A percentile compares a stretch with the other conserved stretches of the same genome.
Evolutionary conservation across 2,329 filamentous ascomycete species (phyloP).

Genomic region (Pseudogymnoascus sp.): DNA sequence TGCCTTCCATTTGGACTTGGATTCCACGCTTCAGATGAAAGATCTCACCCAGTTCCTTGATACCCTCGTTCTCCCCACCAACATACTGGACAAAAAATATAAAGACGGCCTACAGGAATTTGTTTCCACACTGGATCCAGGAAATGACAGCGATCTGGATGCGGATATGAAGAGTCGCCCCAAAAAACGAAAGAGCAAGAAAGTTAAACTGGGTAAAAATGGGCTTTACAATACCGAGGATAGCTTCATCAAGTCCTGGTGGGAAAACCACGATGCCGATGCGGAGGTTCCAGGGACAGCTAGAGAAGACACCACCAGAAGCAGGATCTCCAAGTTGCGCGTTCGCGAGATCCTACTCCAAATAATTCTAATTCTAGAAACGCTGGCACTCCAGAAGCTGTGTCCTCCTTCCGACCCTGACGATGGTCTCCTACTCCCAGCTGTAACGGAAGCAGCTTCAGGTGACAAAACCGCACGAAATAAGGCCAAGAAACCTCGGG

Average conservation of each 20-base stretch:
- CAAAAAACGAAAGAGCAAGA: conserved; percentile 51
- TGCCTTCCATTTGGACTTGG: conserved; percentile 57
- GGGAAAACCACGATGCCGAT: conserved; percentile 52
- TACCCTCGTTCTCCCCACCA: conserved; percentile 56
- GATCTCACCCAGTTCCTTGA: conserved; percentile 64
- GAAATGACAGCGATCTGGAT: conserved; percentile 40
- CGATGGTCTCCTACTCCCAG: conserved; percentile 20
- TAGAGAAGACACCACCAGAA: conserved; percentile 46
- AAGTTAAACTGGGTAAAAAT: conserved; percentile 59
- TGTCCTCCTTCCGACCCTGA: conserved; percentile 33
- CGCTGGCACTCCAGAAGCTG: conserved; percentile 58
- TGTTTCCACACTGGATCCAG: conserved; percentile 48
- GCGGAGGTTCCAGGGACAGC: conserved; percentile 40
- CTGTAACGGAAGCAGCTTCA: conserved; percentile 21
- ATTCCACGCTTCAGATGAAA: conserved; percentile 51
- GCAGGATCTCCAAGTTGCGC: conserved; percentile 57
- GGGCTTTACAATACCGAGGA: conserved; percentile 63
- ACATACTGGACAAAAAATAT: conserved; percentile 72
- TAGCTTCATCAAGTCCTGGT: conserved; percentile 61
- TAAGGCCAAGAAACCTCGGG: conserved; percentile 38
- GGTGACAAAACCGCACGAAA: conserved; percentile 19
- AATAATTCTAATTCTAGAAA: conserved; percentile 71
- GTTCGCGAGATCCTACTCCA: conserved; percentile 74
- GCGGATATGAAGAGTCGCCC: conserved; percentile 38
- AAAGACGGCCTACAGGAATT: conserved; percentile 60